A percentile compares a stretch with the other conserved stretches of the same genome.
Evolutionary conservation across 371 early-diverging fungal species (phyloP).

Genomic region (Coemansia linderi): DNA sequence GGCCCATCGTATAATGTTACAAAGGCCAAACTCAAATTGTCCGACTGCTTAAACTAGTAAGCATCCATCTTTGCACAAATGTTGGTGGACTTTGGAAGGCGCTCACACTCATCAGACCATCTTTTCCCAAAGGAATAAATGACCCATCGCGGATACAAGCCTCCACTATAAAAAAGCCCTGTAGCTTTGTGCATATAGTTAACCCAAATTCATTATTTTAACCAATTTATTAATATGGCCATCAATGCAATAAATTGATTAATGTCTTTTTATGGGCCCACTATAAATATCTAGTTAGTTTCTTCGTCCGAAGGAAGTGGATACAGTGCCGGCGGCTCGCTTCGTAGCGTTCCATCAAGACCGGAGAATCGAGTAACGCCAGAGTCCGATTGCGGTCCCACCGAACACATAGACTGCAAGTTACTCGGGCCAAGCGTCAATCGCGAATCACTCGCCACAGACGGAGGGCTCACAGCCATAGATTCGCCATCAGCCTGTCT

Average conservation of each 20-base stretch:
- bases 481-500: neutral
- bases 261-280: neutral
- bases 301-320: constrained; percentile 41
- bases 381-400: constrained; percentile 12
- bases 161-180: constrained; percentile 8
- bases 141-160: constrained; percentile 15
- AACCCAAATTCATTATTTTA: neutral
- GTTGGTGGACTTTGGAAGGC: constrained; percentile 1
- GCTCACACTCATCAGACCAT: constrained; percentile 19
- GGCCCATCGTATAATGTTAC: constrained; percentile 8
- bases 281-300: neutral
- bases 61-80: constrained; percentile 12
- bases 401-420: neutral
- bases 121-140: neutral
- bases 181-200: neutral
- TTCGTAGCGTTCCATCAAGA: neutral
- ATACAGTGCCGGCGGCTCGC: constrained; percentile 31
- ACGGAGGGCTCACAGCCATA: neutral
- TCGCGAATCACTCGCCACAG: constrained; percentile 4
- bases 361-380: neutral
- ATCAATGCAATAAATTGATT: neutral
- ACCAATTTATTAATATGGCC: neutral
- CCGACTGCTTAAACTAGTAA: constrained; percentile 4
- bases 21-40: constrained; percentile 30
- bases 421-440: neutral